Percentiles rank a stretch among this genome's conserved stretches.
Evolutionary conservation across 495 filamentous ascomycete species (phyloP).

Genomic region (Filosporella fistucella): DNA sequence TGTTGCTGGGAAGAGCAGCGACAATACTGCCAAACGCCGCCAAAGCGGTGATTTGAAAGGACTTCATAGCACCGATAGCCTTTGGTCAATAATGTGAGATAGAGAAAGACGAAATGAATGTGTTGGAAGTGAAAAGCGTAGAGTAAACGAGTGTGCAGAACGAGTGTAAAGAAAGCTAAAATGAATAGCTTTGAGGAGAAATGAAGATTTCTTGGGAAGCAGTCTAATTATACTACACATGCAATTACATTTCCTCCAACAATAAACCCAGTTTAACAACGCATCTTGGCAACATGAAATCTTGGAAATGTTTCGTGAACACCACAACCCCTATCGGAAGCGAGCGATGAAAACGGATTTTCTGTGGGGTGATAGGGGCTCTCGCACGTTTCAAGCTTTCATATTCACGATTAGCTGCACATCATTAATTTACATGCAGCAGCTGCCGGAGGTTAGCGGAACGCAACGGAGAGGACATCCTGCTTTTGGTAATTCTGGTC

Average conservation of each 20-base stretch:
- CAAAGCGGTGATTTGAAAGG: neutral
- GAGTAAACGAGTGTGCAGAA: neutral
- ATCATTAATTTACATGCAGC: neutral
- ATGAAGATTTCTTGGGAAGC: neutral
- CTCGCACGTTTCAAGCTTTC: neutral
- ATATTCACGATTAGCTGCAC: neutral
- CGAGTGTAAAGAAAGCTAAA: neutral
- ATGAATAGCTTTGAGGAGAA: neutral
- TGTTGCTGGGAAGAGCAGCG: neutral
- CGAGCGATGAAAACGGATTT: neutral
- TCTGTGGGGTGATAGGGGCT: neutral
- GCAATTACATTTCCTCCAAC: neutral
- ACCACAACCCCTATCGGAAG: neutral
- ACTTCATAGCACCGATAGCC: neutral
- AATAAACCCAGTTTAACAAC: neutral
- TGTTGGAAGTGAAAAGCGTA: neutral
- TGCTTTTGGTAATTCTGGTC: no score
- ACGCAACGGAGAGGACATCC: no score
- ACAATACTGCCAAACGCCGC: constrained; percentile 1
- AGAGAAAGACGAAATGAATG: neutral
- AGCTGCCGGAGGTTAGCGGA: neutral
- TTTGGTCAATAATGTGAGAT: neutral
- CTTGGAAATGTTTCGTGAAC: neutral
- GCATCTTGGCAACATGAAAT: neutral
- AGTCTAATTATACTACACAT: neutral